Conservation (phyloP, 192 early-diverging fungal genomes). For the Coemansia sp. region DNA sequence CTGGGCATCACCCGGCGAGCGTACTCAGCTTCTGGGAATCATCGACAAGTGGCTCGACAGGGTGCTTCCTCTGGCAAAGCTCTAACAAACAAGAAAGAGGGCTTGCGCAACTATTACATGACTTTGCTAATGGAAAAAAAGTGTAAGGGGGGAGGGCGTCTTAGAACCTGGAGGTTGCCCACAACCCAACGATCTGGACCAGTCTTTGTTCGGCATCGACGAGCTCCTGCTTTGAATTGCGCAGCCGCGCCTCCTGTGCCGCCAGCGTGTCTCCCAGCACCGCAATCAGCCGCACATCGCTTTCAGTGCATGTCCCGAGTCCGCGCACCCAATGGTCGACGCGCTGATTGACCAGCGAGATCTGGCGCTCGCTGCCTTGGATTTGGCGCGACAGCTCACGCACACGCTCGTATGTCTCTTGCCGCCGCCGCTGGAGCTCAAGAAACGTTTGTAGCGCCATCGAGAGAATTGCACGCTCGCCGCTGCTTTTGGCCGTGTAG, state of each 20-base stretch:
- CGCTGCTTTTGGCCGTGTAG: constrained; percentile 15
- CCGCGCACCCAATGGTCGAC: constrained; percentile 21
- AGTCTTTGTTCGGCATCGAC: constrained; percentile 22
- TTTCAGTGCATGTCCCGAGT: constrained; percentile 3
- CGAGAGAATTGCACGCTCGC: constrained; percentile 26
- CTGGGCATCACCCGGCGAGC: constrained; percentile 14
- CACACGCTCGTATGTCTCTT: constrained; percentile 13
- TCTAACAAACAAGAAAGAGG: neutral
- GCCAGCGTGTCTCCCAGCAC: constrained; percentile 11
- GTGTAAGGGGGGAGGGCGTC: too few relatives aligned
- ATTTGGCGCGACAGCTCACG: constrained; percentile 23
- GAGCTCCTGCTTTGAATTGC: constrained; percentile 20
- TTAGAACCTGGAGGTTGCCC: constrained; percentile 30
- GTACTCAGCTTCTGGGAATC: neutral
- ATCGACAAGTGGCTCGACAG: constrained; percentile 1
- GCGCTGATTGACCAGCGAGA: constrained; percentile 2
- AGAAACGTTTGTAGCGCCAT: constrained; percentile 20
- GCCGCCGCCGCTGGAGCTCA: constrained; percentile 19
- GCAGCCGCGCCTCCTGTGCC: constrained; percentile 22
- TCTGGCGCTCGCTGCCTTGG: constrained; percentile 27
- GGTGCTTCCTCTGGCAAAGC: neutral
- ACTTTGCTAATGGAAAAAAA: too few relatives aligned
- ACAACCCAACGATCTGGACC: constrained; percentile 12
- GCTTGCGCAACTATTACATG: too few relatives aligned
- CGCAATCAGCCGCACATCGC: constrained; percentile 20